These are phyloP conservation scores for Epicoccum sorghinum DNA, from an alignment of 2,329 filamentous ascomycete species.

Conservation along the genomic window DNA sequence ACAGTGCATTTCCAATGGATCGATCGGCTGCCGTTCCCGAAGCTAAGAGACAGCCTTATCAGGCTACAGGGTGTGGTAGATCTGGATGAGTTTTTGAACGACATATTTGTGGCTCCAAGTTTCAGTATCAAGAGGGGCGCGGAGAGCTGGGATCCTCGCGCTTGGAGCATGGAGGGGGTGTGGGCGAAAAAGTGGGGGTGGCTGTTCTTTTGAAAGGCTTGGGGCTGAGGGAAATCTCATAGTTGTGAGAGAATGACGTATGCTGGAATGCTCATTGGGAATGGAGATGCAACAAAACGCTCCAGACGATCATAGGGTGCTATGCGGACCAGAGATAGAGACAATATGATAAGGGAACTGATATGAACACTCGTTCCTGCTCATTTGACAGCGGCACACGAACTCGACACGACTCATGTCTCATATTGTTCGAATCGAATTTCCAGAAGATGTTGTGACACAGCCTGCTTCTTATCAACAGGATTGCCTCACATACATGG, in stretches of 20 bases:
- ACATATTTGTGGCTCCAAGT: slow-evolving; percentile 43
- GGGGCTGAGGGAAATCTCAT: neutral
- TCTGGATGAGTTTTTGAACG: slow-evolving; percentile 46
- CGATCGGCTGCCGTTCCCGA: slow-evolving; percentile 51
- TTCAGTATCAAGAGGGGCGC: slow-evolving; percentile 38
- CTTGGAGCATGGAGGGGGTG: slow-evolving; percentile 43
- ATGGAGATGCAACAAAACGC: neutral
- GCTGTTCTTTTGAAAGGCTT: slow-evolving; percentile 13
- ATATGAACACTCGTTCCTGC: neutral
- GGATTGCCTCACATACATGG: slow-evolving; percentile 2
- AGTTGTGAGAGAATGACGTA: neutral
- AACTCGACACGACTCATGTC: neutral
- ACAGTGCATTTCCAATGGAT: slow-evolving; percentile 49
- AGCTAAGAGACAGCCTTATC: slow-evolving; percentile 50
- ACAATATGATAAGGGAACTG: too few species aligned
- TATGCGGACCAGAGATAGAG: too few species aligned
- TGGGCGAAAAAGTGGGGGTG: slow-evolving; percentile 49
- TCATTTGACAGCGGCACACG: slow-evolving; percentile 2
- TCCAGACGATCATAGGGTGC: neutral
- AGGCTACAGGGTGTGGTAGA: slow-evolving; percentile 38
- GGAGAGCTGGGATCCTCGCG: slow-evolving; percentile 41
- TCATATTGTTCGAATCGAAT: neutral
- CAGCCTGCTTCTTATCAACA: neutral
- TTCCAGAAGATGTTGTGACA: neutral
- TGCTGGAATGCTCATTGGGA: neutral